Base-by-base conservation (phyloP, 805 yeast species). In the Tetrapisispora arboricola region DNA sequence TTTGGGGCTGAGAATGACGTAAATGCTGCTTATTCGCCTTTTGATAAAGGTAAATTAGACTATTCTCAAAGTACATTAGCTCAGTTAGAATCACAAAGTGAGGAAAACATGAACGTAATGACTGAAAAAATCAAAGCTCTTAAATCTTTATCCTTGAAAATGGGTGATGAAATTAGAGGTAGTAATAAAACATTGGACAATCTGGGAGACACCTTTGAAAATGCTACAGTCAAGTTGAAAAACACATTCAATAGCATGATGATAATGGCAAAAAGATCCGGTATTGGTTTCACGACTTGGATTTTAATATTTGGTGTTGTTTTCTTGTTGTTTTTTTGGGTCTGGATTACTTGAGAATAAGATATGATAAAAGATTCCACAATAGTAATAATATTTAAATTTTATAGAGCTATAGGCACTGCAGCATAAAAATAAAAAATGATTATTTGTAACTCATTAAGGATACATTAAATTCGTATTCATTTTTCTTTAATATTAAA, bases 261-360 rank as follows among this genome's bases (percentile, higher is more conserved):
- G 60, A 60, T 67, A 3, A 76, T 81, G 76, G 84, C 84, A 3
- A 72, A 74, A 47, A 68, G 66, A 47, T 70, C 80, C 10, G 80
- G 84, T 10, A 71, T 80, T n/a, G 67, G 81, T 43, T 66, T 81
- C 67, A 71, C 74, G 44, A 66, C 72, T 6, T 80, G 88, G 88
- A 60, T 76, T 2, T 40, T 59, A 2, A 68, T 75, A 37, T 70
- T 73, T 46, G 65, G 61, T 21, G 55, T 77, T 39, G 62, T 78
- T 2, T 64, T 69, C 34, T 45, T 78, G 28, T 61, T 76, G 49
- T 75, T 75, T 57, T 66, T 73, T 48, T 61, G 68, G 61, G 74
- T 73, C 5, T 69, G 75, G 74, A 53, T 66, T 20, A 31, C 36
- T 15, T 38, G 18, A 15, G 11, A 24, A 24, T 24, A 24, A 38